Conservation (phyloP, 768 basidiomycete species). For the Tulasnella sp. region DNA sequence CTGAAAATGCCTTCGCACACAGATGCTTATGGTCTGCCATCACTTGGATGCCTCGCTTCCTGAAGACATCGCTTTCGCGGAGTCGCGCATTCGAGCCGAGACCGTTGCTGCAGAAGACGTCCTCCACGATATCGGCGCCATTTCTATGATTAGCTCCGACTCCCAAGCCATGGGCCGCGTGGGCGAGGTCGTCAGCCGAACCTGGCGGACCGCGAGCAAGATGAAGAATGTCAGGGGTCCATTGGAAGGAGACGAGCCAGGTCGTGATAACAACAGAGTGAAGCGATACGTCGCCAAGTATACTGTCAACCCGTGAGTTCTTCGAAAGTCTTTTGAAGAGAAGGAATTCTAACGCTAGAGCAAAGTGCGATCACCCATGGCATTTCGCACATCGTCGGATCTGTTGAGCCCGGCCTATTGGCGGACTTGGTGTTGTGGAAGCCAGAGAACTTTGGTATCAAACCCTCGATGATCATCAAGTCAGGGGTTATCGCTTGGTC, state of each 20-base stretch:
- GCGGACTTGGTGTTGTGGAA: conserved; percentile 97
- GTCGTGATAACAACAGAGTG: conserved; percentile 80
- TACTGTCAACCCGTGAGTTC: conserved; percentile 89
- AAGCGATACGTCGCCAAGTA: conserved; percentile 96
- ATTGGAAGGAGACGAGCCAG: conserved; percentile 63
- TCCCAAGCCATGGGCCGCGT: conserved; percentile 98
- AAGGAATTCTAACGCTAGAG: not conserved
- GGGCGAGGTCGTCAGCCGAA: conserved; percentile 86
- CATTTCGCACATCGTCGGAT: conserved; percentile 80
- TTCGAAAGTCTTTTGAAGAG: not conserved
- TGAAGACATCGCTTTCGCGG: conserved; percentile 93
- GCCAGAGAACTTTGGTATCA: conserved; percentile 86
- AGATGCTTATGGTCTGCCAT: conserved; percentile 99
- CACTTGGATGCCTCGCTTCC: conserved; percentile 87
- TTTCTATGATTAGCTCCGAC: conserved; percentile 95
- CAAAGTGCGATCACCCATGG: conserved; percentile 88
- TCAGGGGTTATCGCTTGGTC: conserved; percentile 90
- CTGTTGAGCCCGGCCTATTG: conserved; percentile 72
- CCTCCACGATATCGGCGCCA: conserved; percentile 85
- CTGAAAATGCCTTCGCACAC: not conserved
- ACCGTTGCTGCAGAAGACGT: conserved; percentile 98
- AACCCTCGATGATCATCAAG: conserved; percentile 93
- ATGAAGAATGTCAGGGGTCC: conserved; percentile 78
- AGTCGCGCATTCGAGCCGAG: conserved; percentile 93
- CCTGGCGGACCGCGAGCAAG: conserved; percentile 97